A percentile compares a stretch with the other conserved stretches of the same genome.
Conservation (phyloP, 345 rosid species). For the Rhodamnia argentea region DNA sequence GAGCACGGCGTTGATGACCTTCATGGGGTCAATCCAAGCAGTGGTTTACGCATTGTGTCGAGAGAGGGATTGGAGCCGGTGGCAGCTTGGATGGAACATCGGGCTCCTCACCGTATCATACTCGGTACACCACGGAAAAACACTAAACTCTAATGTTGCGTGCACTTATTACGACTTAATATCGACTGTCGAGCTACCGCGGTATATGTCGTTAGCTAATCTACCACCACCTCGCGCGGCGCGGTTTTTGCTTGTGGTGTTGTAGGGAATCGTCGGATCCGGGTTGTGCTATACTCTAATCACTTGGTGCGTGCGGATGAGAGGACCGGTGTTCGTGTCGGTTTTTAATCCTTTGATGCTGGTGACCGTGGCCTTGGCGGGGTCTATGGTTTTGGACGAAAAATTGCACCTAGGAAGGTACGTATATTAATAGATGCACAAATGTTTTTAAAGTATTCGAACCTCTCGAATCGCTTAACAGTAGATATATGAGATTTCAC, state of each 20-base stretch:
- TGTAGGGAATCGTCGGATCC: slow-evolving; percentile 13
- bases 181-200: background rate
- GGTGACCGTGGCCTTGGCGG: slow-evolving; percentile 5
- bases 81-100: slow-evolving; percentile 24
- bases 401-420: slow-evolving; percentile 23
- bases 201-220: background rate
- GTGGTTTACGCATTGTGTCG: slow-evolving; percentile 2
- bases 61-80: slow-evolving; percentile 12
- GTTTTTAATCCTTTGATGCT: slow-evolving; percentile 19
- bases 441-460: background rate
- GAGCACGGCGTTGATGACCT: background rate
- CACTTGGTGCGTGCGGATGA: slow-evolving; percentile 14
- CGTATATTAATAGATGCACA: background rate
- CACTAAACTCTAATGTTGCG: no score
- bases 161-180: background rate
- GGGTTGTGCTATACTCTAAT: slow-evolving; percentile 7
- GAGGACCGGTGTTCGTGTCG: slow-evolving; percentile 17
- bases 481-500: no score
- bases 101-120: slow-evolving; percentile 7
- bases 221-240: no score
- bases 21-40: background rate
- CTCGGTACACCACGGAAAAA: background rate
- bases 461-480: background rate
- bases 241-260: no score
- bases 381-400: slow-evolving; percentile 14